phyloP scores from a whole-genome alignment of 805 yeast genomes.

The Ogataea allantospora region DNA sequence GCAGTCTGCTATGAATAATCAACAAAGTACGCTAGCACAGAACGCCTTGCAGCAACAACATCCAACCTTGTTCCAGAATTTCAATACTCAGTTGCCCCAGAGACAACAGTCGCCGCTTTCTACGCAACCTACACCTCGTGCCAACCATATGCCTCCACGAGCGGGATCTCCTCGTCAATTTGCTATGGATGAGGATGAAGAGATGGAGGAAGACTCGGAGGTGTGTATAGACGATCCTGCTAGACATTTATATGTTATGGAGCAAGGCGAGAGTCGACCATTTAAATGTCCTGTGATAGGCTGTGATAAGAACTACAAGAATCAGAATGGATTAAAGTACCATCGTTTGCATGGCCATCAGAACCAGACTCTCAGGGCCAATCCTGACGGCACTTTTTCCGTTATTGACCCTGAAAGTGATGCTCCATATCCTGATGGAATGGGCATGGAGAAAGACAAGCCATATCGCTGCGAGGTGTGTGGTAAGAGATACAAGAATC shows the following conservation, averaged over 20 bases:
- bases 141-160: constrained; percentile 12
- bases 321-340: constrained; percentile 95
- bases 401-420: constrained; percentile 90
- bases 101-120: constrained; percentile 22
- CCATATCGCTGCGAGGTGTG: constrained; percentile 98
- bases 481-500: constrained; percentile 93
- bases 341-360: constrained; percentile 97
- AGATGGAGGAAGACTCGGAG: constrained; percentile 32
- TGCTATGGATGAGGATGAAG: constrained; percentile 36
- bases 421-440: constrained; percentile 88
- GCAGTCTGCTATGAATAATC: constrained; percentile 6
- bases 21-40: constrained; percentile 7
- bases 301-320: constrained; percentile 95
- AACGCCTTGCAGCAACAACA: constrained; percentile 17
- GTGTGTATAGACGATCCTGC: constrained; percentile 96
- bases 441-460: constrained; percentile 94
- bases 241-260: constrained; percentile 87
- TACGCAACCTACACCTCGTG: constrained; percentile 18
- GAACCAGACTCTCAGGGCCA: constrained; percentile 85
- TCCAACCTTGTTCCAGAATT: constrained; percentile 19
- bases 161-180: constrained; percentile 29
- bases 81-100: constrained; percentile 15
- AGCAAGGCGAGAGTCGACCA: constrained; percentile 89
- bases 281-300: constrained; percentile 98
- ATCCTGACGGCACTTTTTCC: constrained; percentile 89